Base-by-base conservation (phyloP, 163 green algal genomes). In the Volvox carteri region DNA sequence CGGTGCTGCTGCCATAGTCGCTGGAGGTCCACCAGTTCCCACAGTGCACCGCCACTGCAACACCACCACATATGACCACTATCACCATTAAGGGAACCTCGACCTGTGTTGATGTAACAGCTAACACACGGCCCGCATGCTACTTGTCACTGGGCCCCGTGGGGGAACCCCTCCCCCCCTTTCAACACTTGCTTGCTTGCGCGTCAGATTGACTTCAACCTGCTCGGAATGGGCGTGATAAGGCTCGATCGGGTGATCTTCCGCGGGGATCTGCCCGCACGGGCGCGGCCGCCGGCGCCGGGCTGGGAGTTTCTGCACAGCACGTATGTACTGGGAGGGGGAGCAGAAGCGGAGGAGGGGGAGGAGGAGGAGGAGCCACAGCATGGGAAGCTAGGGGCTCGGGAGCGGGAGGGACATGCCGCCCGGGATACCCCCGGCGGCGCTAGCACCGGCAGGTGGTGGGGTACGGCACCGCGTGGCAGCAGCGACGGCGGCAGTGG, bases 121-220 rank as follows among this genome's bases (percentile, higher is more conserved):
- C n/a, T n/a, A n/a, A n/a, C n/a, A n/a, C n/a, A n/a, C n/a, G n/a
- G n/a, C n/a, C n/a, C n/a, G n/a, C n/a, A n/a, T n/a, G n/a, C n/a
- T n/a, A n/a, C n/a, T n/a, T n/a, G n/a, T n/a, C n/a, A n/a, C n/a
- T n/a, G n/a, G n/a, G n/a, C n/a, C n/a, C n/a, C n/a, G n/a, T n/a
- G n/a, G n/a, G n/a, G n/a, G n/a, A n/a, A n/a, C n/a, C n/a, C n/a
- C n/a, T n/a, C n/a, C n/a, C n/a, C n/a, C n/a, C 16, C 50, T 60
- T 16, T 60, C 50, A 16, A 60, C 50, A 65, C 5, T 8, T 25
- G 48, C n/a, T n/a, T n/a, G n/a, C n/a, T n/a, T n/a, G n/a, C n/a
- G n/a, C n/a, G n/a, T n/a, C 91, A 97, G 94, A 95, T 99, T 16
- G 97, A 99, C 89, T 97, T 97, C 90, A 99, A 99, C 91, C 93